Conservation (phyloP, 73 alveolate genomes). For the Uronychia setigera region DNA sequence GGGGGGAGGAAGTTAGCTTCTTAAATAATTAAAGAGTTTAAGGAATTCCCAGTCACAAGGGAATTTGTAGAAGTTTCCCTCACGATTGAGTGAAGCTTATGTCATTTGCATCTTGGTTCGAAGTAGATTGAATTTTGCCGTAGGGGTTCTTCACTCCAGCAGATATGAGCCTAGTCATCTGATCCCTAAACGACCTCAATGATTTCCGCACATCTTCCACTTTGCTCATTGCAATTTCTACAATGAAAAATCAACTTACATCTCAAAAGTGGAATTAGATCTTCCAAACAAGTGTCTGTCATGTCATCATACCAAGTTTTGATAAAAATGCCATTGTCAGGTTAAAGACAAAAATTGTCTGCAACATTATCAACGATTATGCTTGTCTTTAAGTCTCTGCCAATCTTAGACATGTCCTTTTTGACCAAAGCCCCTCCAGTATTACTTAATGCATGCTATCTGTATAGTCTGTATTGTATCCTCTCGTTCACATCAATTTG, state of each 20-base stretch:
- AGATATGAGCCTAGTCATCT: conserved; percentile 36
- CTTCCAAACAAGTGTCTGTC: conserved; percentile 76
- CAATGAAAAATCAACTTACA: conserved; percentile 28
- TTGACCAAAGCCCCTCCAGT: conserved; percentile 80
- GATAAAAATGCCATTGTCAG: conserved; percentile 94
- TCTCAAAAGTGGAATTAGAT: conserved; percentile 44
- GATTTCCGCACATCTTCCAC: conserved; percentile 52
- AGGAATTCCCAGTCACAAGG: not conserved
- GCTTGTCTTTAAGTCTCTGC: conserved; percentile 85
- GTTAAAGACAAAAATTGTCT: conserved; percentile 90
- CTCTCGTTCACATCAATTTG: conserved; percentile 59
- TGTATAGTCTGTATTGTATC: conserved; percentile 84
- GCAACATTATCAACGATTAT: conserved; percentile 95
- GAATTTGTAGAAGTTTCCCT: not conserved
- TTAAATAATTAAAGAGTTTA: not conserved
- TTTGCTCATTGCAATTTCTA: conserved; percentile 24
- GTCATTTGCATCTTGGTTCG: not conserved
- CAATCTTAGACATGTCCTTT: conserved; percentile 81
- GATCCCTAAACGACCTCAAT: conserved; percentile 43
- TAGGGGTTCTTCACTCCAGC: conserved; percentile 46
- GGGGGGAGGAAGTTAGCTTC: not conserved
- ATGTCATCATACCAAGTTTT: conserved; percentile 96
- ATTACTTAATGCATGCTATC: conserved; percentile 82
- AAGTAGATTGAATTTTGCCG: not conserved
- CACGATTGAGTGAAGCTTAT: not conserved